A percentile compares a stretch with the other conserved stretches of the same genome.
phyloP scores from a whole-genome alignment of 768 basidiomycete genomes.

The Peribolospora baueri region DNA sequence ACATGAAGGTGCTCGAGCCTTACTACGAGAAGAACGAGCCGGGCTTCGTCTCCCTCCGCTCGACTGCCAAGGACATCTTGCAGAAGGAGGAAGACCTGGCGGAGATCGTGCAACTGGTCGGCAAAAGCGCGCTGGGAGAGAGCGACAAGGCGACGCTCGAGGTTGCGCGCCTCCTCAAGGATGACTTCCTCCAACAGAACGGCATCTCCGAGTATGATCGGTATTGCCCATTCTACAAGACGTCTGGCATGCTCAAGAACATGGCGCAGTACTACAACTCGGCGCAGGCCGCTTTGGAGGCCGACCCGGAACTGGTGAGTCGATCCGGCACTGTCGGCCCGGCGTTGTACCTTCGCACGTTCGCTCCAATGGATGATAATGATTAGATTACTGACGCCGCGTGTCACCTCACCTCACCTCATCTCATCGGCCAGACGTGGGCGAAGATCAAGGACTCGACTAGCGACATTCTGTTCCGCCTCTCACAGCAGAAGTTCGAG shows the following conservation, averaged over 20 bases:
- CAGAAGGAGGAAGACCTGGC: constrained; percentile 98
- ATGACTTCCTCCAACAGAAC: constrained; percentile 92
- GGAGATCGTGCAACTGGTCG: constrained; percentile 97
- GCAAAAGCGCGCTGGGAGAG: constrained; percentile 91
- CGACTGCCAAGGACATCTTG: constrained; percentile 79
- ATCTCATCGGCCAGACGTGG: constrained; percentile 31
- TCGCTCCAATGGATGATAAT: neutral
- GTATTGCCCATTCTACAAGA: constrained; percentile 98
- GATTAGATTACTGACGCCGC: neutral
- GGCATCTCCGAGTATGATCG: constrained; percentile 96
- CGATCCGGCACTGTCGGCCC: constrained; percentile 2
- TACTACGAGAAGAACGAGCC: constrained; percentile 77
- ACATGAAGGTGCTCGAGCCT: constrained; percentile 26
- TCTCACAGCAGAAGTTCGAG: constrained; percentile 48
- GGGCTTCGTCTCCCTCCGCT: constrained; percentile 84
- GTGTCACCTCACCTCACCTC: neutral
- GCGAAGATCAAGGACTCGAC: constrained; percentile 65
- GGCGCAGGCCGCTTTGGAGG: constrained; percentile 62
- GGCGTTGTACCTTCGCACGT: neutral
- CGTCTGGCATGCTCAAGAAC: constrained; percentile 68
- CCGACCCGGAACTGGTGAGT: constrained; percentile 30
- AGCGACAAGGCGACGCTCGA: constrained; percentile 95
- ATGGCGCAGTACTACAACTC: constrained; percentile 81
- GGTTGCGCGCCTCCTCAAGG: constrained; percentile 89
- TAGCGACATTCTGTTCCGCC: constrained; percentile 72